A percentile compares a stretch with the other conserved stretches of the same genome.
phyloP scores from a whole-genome alignment of 768 basidiomycete species.

The Hygrocybe punicea region DNA sequence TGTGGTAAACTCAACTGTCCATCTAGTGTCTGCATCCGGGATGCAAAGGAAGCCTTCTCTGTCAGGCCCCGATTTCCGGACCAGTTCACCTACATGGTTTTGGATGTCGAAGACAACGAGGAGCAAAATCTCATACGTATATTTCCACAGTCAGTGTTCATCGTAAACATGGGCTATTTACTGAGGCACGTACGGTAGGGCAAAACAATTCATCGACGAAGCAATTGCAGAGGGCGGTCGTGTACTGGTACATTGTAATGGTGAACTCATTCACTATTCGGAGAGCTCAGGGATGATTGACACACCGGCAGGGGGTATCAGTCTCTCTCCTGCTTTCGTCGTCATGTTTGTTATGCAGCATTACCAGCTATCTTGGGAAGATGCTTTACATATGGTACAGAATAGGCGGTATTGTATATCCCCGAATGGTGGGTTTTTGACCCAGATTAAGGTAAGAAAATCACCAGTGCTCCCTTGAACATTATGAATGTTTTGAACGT shows the following conservation, averaged over 20 bases:
- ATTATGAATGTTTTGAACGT: neutral
- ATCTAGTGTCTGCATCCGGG: constrained; percentile 79
- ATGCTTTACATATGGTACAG: constrained; percentile 83
- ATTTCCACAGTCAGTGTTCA: constrained; percentile 68
- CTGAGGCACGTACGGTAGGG: constrained; percentile 41
- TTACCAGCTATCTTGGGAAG: constrained; percentile 79
- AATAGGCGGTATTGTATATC: constrained; percentile 92
- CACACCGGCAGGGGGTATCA: constrained; percentile 66
- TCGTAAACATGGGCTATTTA: neutral
- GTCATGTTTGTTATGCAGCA: constrained; percentile 94
- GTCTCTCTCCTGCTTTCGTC: constrained; percentile 82
- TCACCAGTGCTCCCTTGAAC: neutral
- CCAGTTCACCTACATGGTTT: constrained; percentile 68
- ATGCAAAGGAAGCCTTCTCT: constrained; percentile 86
- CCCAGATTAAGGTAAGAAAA: constrained; percentile 76
- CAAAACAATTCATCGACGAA: constrained; percentile 69
- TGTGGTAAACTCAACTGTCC: constrained; percentile 16
- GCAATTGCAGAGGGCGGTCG: constrained; percentile 64
- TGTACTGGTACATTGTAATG: constrained; percentile 88
- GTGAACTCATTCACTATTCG: constrained; percentile 36
- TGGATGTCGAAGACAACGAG: constrained; percentile 89
- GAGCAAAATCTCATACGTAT: constrained; percentile 92
- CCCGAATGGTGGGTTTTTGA: constrained; percentile 87
- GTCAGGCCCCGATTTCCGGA: constrained; percentile 83
- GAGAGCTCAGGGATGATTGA: neutral